Conservation (phyloP, 106 monocot genomes). For the Hemerocallis citrina region DNA sequence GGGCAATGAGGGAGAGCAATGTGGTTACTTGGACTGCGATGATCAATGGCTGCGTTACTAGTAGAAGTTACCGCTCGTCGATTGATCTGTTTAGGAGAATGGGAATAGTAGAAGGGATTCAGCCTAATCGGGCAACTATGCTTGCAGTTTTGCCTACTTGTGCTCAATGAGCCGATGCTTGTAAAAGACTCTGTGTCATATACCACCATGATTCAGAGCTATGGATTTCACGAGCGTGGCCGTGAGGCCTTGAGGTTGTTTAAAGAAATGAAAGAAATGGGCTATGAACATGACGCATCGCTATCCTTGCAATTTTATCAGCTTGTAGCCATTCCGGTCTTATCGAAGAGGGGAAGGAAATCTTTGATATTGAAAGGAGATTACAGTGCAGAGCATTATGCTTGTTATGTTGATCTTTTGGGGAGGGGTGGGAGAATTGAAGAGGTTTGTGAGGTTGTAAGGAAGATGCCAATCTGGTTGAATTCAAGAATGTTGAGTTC, state of each 20-base stretch:
- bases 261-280: conserved; percentile 29
- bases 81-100: conserved; percentile 12
- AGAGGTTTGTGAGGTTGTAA: conserved; percentile 29
- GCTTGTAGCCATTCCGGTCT: conserved; percentile 48
- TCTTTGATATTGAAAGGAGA: conserved; percentile 9
- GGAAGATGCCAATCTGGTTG: conserved; percentile 14
- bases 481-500: conserved; percentile 20
- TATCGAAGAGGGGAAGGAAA: conserved; percentile 18
- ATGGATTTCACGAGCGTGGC: conserved; percentile 41
- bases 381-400: conserved; percentile 21
- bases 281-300: conserved; percentile 23
- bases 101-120: conserved; percentile 3
- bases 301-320: conserved; percentile 36
- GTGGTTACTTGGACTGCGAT: conserved; percentile 36
- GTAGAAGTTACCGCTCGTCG: background rate
- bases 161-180: conserved; percentile 22
- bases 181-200: conserved; percentile 29
- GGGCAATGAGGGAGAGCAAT: conserved; percentile 22
- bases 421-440: conserved; percentile 19
- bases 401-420: conserved; percentile 38
- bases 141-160: conserved; percentile 22
- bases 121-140: conserved; percentile 24
- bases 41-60: conserved; percentile 17
- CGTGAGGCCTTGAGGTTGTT: conserved; percentile 23
- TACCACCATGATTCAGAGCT: conserved; percentile 42